Evolutionary conservation across 306 rosid genomes (phyloP).

Genomic region (apple (Malus domestica)): DNA sequence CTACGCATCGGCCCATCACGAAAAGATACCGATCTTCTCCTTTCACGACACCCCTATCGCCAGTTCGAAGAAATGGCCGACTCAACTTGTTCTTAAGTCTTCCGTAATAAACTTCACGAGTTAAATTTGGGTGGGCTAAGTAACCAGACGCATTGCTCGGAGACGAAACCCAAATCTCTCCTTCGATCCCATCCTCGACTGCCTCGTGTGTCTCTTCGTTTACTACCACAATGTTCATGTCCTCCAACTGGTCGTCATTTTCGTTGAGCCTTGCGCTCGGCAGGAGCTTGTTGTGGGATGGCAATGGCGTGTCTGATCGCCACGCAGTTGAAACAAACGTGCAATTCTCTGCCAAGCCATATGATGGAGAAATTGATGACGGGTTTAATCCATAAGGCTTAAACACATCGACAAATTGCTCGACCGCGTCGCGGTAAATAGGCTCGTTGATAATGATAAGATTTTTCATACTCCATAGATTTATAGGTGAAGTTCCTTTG

Average conservation of each 20-base stretch:
- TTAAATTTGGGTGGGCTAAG: conserved; percentile 54
- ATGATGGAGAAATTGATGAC: conserved; percentile 54
- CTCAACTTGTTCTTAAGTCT: conserved; percentile 31
- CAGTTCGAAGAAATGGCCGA: conserved; percentile 50
- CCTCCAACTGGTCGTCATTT: conserved; percentile 26
- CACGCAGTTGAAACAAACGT: conserved; percentile 84
- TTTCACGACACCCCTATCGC: conserved; percentile 60
- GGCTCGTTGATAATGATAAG: conserved; percentile 73
- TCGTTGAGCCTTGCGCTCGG: conserved; percentile 49
- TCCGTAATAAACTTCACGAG: conserved; percentile 42
- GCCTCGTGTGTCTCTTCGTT: conserved; percentile 54
- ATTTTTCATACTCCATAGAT: conserved; percentile 40
- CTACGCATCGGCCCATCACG: conserved; percentile 57
- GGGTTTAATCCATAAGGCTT: conserved; percentile 47
- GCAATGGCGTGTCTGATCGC: conserved; percentile 25
- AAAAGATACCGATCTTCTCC: conserved; percentile 53
- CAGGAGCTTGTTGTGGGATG: conserved; percentile 49
- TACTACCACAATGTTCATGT: conserved; percentile 54
- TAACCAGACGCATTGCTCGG: conserved; percentile 79
- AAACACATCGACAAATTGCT: conserved; percentile 45
- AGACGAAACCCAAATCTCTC: conserved; percentile 80
- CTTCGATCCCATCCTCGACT: conserved; percentile 65
- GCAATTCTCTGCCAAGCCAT: conserved; percentile 80
- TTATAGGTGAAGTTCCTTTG: conserved; percentile 26
- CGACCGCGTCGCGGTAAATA: conserved; percentile 39